A percentile compares a stretch with the other conserved stretches of the same genome.
Evolutionary conservation across 495 filamentous ascomycete species (phyloP).

Genomic region (Daldinia grandis): DNA sequence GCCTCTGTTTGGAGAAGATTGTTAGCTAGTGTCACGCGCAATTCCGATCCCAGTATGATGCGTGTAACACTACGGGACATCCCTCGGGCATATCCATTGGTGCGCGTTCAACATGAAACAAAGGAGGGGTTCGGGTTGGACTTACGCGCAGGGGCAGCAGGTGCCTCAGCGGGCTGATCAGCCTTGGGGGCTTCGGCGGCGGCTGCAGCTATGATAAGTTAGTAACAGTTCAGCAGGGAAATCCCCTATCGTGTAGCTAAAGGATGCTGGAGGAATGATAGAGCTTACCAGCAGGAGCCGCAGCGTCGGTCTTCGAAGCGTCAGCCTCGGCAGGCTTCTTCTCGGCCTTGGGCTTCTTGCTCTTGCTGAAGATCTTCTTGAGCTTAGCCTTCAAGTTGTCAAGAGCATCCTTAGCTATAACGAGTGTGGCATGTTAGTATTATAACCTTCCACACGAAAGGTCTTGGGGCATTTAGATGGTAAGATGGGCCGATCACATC

Average conservation of each 20-base stretch:
- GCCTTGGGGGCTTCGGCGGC: slow-evolving; percentile 53
- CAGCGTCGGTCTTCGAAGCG: slow-evolving; percentile 35
- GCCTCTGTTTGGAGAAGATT: slow-evolving; percentile 16
- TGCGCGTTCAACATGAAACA: slow-evolving; percentile 6
- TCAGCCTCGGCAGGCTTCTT: slow-evolving; percentile 43
- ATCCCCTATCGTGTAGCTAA: background rate
- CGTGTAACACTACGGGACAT: slow-evolving; percentile 25
- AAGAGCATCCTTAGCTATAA: slow-evolving; percentile 47
- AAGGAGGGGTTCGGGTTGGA: slow-evolving; percentile 22
- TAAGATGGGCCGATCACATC: background rate
- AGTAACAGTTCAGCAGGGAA: slow-evolving; percentile 3
- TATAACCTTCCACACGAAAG: slow-evolving; percentile 9
- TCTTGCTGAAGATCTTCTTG: slow-evolving; percentile 61
- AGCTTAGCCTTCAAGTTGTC: slow-evolving; percentile 59
- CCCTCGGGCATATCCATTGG: slow-evolving; percentile 8
- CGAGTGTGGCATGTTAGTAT: slow-evolving; percentile 31
- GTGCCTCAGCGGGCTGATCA: slow-evolving; percentile 31
- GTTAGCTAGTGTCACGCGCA: slow-evolving; percentile 10
- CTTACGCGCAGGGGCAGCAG: slow-evolving; percentile 24
- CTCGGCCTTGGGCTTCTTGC: slow-evolving; percentile 39
- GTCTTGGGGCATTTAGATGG: slow-evolving; percentile 1
- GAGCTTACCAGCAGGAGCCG: slow-evolving; percentile 23
- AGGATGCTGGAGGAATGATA: background rate
- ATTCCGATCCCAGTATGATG: slow-evolving; percentile 4
- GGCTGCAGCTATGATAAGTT: slow-evolving; percentile 33